Evolutionary conservation across 208 protist species (phyloP).

Genomic region (Porcisia hertigi): DNA sequence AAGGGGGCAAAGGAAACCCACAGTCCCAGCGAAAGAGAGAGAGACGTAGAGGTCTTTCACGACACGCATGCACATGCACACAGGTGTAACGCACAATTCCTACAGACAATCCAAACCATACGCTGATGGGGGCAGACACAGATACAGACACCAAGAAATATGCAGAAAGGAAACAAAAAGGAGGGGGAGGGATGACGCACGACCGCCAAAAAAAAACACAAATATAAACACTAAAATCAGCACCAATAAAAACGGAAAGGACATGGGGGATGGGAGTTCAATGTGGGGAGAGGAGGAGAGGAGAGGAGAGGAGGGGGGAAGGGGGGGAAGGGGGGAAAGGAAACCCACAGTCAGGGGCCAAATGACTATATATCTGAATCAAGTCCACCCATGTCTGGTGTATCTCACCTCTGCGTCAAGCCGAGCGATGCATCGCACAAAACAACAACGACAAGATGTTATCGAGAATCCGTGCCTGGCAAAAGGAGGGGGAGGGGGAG

Average conservation of each 20-base stretch:
- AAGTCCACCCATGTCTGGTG: no score
- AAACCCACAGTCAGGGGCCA: no score
- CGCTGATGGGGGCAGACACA: neutral
- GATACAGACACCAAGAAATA: neutral
- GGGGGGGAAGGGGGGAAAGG: no score
- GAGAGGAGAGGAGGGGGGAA: neutral
- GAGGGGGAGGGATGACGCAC: no score
- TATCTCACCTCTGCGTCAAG: no score
- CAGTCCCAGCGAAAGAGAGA: neutral
- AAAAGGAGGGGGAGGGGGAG: no score
- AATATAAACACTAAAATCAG: neutral
- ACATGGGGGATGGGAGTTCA: neutral
- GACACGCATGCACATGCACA: constrained; percentile 3
- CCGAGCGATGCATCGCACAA: no score
- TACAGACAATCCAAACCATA: neutral
- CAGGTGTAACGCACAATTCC: neutral
- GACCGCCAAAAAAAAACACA: neutral
- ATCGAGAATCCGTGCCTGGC: no score
- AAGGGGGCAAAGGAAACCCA: neutral
- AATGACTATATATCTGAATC: no score
- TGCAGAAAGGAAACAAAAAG: neutral
- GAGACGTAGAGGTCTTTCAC: neutral
- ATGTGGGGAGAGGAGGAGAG: neutral
- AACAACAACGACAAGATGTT: no score
- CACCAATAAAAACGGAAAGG: neutral